Evolutionary conservation across 192 early-diverging fungal species (phyloP).

Genomic region (Coemansia sp.): DNA sequence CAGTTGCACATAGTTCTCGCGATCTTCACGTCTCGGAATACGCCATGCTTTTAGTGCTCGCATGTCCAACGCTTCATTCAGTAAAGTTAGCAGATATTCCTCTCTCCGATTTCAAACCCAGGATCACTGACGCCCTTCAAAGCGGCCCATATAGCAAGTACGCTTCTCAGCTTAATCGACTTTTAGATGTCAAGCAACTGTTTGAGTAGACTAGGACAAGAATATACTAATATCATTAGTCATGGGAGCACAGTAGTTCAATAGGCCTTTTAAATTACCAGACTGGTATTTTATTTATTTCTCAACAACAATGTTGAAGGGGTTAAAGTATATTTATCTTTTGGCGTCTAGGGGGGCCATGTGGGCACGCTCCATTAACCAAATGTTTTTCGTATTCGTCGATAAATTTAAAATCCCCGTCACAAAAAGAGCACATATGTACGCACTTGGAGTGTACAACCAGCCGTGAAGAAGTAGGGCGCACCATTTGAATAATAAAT

Average conservation of each 20-base stretch:
- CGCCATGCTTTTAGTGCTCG: neutral
- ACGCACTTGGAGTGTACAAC: neutral
- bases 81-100: neutral
- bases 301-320: no score
- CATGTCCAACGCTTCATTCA: neutral
- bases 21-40: neutral
- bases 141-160: slow-evolving; percentile 1
- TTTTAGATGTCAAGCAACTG: neutral
- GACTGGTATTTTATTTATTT: no score
- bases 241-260: no score
- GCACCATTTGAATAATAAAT: neutral
- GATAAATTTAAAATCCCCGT: neutral
- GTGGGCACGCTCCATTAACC: neutral
- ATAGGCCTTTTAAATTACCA: no score
- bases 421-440: neutral
- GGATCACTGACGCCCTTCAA: neutral
- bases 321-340: no score
- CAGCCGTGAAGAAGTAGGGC: neutral
- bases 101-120: neutral
- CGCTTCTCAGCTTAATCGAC: neutral
- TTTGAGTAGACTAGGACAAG: no score
- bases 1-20: neutral
- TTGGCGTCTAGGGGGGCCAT: no score
- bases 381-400: neutral
- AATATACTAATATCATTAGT: no score